These are phyloP conservation scores for Sapria himalayana DNA, from an alignment of 345 rosid genomes.

Conservation along the genomic window DNA sequence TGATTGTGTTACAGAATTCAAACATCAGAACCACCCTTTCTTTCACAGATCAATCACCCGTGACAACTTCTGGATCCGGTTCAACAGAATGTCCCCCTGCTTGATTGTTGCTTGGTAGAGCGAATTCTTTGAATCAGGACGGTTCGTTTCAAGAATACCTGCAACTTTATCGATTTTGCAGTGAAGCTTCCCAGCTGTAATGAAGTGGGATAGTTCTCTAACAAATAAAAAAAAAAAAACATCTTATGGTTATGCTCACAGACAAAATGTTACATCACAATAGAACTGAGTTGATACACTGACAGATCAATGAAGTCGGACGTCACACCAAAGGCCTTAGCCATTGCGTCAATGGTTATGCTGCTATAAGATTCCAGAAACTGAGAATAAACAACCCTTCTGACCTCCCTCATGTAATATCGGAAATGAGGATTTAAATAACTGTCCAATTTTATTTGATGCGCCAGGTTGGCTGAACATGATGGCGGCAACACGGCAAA, in stretches of 20 bases:
- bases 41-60: slow-evolving; percentile 87
- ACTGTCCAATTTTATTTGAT: slow-evolving; percentile 73
- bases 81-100: slow-evolving; percentile 93
- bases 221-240: slow-evolving; percentile 3
- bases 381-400: slow-evolving; percentile 86
- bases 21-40: no score
- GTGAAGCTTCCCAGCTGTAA: slow-evolving; percentile 95
- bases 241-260: background rate
- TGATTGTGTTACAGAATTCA: no score
- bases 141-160: slow-evolving; percentile 92
- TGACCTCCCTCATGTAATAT: slow-evolving; percentile 93
- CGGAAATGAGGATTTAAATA: slow-evolving; percentile 89
- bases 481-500: no score
- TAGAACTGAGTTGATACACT: slow-evolving; percentile 15
- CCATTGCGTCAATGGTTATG: slow-evolving; percentile 94
- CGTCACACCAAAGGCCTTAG: slow-evolving; percentile 86
- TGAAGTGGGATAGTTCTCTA: slow-evolving; percentile 93
- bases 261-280: background rate
- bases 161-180: slow-evolving; percentile 99
- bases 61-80: slow-evolving; percentile 92
- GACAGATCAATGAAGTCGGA: slow-evolving; percentile 88
- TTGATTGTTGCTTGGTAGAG: slow-evolving; percentile 95
- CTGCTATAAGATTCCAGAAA: slow-evolving; percentile 94
- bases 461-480: slow-evolving; percentile 55
- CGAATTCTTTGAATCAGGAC: slow-evolving; percentile 96